Percentiles rank a stretch among this genome's conserved stretches.
These are phyloP conservation scores for Eimeria tenella DNA, from an alignment of 169 alveolate genomes.

Conservation along the genomic window DNA sequence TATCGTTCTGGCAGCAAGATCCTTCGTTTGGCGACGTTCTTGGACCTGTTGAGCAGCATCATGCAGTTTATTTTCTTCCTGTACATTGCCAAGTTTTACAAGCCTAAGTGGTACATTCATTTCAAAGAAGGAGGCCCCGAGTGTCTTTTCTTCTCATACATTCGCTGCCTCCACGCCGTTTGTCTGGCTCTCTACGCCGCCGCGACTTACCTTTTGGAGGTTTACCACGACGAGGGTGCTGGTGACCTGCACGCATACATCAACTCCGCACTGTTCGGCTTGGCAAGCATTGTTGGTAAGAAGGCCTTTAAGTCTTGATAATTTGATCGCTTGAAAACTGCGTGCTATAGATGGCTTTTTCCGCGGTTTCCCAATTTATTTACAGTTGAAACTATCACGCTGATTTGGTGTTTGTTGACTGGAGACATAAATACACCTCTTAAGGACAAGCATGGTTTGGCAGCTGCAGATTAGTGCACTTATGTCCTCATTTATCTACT, in stretches of 20 bases:
- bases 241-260: conserved; percentile 95
- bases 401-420: too few species aligned
- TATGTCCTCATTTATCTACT: not conserved
- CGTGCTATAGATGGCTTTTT: not conserved
- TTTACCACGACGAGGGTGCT: conserved; percentile 95
- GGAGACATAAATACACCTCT: not conserved
- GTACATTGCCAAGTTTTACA: conserved; percentile 92
- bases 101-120: conserved; percentile 91
- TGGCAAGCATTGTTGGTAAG: conserved; percentile 90
- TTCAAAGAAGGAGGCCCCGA: conserved; percentile 95
- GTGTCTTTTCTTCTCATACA: conserved; percentile 92
- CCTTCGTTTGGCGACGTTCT: conserved; percentile 92
- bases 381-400: too few species aligned
- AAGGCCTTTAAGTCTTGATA: not conserved
- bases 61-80: conserved; percentile 93
- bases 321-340: not conserved
- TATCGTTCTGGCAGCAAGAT: conserved; percentile 95
- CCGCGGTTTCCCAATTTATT: not conserved
- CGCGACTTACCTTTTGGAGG: conserved; percentile 93
- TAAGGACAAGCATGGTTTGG: too few species aligned
- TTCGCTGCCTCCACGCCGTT: conserved; percentile 91
- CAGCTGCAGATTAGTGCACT: not conserved
- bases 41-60: conserved; percentile 93
- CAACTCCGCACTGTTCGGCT: conserved; percentile 89
- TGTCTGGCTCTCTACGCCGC: conserved; percentile 91